Percentiles rank a stretch among this genome's conserved stretches.
Evolutionary conservation across 345 rosid genomes (phyloP).

Genomic region (Pugionium cornutum): DNA sequence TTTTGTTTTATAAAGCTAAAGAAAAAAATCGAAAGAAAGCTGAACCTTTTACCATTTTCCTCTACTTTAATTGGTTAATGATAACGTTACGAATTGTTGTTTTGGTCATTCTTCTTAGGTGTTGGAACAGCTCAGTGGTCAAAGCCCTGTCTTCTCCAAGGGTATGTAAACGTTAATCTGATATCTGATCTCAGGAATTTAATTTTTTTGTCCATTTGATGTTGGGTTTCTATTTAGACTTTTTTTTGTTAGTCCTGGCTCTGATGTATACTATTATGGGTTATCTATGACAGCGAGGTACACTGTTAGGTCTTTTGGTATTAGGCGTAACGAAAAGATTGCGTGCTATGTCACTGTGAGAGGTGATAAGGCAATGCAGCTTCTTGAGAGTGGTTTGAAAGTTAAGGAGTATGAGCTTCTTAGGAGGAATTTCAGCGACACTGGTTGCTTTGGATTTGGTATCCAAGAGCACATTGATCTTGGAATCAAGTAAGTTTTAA

Average conservation of each 20-base stretch:
- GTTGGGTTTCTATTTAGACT: too few species aligned
- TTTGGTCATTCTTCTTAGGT: slow-evolving; percentile 26
- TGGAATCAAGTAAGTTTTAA: slow-evolving; percentile 52
- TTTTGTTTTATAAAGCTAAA: background rate
- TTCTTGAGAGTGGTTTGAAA: too few species aligned
- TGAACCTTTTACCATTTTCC: too few species aligned
- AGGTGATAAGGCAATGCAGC: too few species aligned
- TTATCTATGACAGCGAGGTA: slow-evolving; percentile 47
- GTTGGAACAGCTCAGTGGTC: slow-evolving; percentile 47
- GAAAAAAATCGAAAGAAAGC: background rate
- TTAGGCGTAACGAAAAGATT: slow-evolving; percentile 63
- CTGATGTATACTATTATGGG: too few species aligned
- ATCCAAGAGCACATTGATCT: slow-evolving; percentile 71
- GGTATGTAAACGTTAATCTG: slow-evolving; percentile 18
- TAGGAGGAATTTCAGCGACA: slow-evolving; percentile 61
- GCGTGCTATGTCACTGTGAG: slow-evolving; percentile 47
- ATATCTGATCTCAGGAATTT: too few species aligned
- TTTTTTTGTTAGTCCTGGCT: too few species aligned
- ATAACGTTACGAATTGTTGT: background rate
- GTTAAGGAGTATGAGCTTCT: slow-evolving; percentile 58
- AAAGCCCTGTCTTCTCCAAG: slow-evolving; percentile 44
- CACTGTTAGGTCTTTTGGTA: slow-evolving; percentile 65
- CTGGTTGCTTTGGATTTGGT: slow-evolving; percentile 69
- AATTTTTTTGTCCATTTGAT: too few species aligned
- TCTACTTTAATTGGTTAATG: too few species aligned